Evolutionary conservation across 225 moss, liverwort and hornwort genomes (phyloP).

Genomic region (Ulota crispa): DNA sequence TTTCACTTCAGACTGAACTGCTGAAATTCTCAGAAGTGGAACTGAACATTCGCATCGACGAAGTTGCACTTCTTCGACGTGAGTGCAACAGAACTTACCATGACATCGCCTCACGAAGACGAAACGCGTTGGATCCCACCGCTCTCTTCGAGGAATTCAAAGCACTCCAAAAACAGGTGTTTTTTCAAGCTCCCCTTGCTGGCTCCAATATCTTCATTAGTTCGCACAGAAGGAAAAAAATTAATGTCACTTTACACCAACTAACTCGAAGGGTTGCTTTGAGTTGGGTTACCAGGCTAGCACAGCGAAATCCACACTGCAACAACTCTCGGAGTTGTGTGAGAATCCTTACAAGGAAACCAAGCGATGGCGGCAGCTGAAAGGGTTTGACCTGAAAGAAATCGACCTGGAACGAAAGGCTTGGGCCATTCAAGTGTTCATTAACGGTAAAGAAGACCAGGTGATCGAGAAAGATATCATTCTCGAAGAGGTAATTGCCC

Average conservation of each 20-base stretch:
- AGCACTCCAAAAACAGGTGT: constrained; percentile 59
- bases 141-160: constrained; percentile 44
- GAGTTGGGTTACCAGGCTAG: constrained; percentile 31
- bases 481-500: constrained; percentile 66
- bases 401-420: constrained; percentile 59
- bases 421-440: constrained; percentile 63
- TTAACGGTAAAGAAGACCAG: constrained; percentile 60
- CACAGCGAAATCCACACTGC: constrained; percentile 24
- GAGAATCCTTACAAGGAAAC: constrained; percentile 63
- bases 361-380: constrained; percentile 62
- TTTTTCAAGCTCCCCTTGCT: neutral
- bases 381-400: constrained; percentile 44
- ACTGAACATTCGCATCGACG: constrained; percentile 59
- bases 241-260: neutral
- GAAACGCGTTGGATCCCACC: constrained; percentile 47
- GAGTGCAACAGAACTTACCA: constrained; percentile 39
- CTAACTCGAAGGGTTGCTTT: neutral
- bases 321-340: constrained; percentile 64
- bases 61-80: constrained; percentile 55
- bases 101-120: constrained; percentile 40
- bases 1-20: constrained; percentile 50
- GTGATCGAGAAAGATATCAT: constrained; percentile 65
- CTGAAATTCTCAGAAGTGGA: constrained; percentile 73
- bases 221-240: neutral
- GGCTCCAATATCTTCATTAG: neutral